Evolutionary conservation across 2,329 filamentous ascomycete species (phyloP).

Genomic region (Cladophialophora exuberans): DNA sequence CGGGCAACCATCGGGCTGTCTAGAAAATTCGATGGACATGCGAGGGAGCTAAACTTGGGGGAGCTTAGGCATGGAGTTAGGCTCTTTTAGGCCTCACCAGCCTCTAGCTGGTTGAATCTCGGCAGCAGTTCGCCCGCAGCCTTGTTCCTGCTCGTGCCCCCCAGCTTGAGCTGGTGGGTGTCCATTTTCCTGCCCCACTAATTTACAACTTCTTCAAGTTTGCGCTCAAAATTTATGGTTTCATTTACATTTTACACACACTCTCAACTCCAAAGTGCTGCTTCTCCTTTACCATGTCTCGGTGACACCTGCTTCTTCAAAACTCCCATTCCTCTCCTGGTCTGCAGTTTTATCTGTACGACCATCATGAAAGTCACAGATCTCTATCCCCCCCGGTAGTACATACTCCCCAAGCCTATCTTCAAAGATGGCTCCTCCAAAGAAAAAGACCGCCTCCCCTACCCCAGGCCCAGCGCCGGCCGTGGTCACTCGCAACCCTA

Average conservation of each 20-base stretch:
- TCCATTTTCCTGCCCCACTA: conserved; percentile 19
- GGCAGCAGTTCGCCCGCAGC: too few relatives aligned
- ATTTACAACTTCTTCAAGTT: neutral
- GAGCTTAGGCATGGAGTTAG: neutral
- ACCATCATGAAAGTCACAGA: conserved; percentile 32
- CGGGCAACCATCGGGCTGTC: conserved; percentile 19
- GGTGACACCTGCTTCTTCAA: conserved; percentile 11
- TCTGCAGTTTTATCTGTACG: conserved; percentile 21
- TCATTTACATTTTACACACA: conserved; percentile 12
- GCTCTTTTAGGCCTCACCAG: neutral
- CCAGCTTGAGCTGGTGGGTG: too few relatives aligned
- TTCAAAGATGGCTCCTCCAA: conserved; percentile 30
- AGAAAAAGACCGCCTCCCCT: conserved; percentile 26
- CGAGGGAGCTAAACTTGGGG: too few relatives aligned
- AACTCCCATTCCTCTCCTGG: neutral
- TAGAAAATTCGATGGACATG: conserved; percentile 31
- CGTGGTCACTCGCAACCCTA: conserved; percentile 34
- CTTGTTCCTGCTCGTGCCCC: too few relatives aligned
- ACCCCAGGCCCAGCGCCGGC: conserved; percentile 38
- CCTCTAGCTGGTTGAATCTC: too few relatives aligned
- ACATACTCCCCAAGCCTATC: conserved; percentile 20
- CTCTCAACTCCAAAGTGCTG: neutral
- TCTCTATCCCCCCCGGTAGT: conserved; percentile 33
- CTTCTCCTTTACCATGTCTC: conserved; percentile 8
- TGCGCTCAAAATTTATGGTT: neutral